Evolutionary conservation across 1,284 basidiomycete species (phyloP).

Genomic region (Xerocomus minutiporus): DNA sequence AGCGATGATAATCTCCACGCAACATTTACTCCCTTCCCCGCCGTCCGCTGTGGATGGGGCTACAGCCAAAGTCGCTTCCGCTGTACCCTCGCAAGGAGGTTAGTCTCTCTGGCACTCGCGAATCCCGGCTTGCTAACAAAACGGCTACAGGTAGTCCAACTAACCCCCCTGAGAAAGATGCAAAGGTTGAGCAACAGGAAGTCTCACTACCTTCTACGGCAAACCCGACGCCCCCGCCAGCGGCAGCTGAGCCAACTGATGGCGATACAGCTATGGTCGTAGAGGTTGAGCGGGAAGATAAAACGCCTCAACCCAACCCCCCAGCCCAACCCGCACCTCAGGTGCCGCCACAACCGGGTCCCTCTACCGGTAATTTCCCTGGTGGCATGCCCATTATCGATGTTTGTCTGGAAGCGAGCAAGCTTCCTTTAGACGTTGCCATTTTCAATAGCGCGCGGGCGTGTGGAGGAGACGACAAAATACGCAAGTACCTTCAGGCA

Average conservation of each 20-base stretch:
- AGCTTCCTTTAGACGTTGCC: constrained; percentile 90
- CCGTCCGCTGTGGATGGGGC: constrained; percentile 24
- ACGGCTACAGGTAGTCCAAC: constrained; percentile 21
- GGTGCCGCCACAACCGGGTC: constrained; percentile 18
- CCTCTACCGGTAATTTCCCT: constrained; percentile 24
- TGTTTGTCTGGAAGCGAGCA: constrained; percentile 80
- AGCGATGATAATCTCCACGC: constrained; percentile 82
- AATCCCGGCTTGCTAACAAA: background rate
- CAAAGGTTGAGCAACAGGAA: constrained; percentile 36
- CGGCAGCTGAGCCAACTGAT: constrained; percentile 20
- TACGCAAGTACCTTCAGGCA: constrained; percentile 84
- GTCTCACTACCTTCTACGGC: constrained; percentile 32
- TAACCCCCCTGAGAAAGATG: constrained; percentile 22
- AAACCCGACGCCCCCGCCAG: constrained; percentile 31
- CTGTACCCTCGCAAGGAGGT: constrained; percentile 29
- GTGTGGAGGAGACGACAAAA: constrained; percentile 82
- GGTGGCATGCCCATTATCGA: constrained; percentile 52
- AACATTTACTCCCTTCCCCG: constrained; percentile 59
- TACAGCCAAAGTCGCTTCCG: constrained; percentile 16
- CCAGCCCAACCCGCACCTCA: constrained; percentile 17
- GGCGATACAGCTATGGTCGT: constrained; percentile 42
- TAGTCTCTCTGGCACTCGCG: background rate
- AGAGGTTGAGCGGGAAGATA: constrained; percentile 50
- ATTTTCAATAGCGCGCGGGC: constrained; percentile 89
- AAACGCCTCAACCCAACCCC: constrained; percentile 28